A percentile compares a stretch with the other conserved stretches of the same genome.
These are phyloP conservation scores for Metschnikowia hibisci DNA, from an alignment of 805 yeast species.

Conservation along the genomic window DNA sequence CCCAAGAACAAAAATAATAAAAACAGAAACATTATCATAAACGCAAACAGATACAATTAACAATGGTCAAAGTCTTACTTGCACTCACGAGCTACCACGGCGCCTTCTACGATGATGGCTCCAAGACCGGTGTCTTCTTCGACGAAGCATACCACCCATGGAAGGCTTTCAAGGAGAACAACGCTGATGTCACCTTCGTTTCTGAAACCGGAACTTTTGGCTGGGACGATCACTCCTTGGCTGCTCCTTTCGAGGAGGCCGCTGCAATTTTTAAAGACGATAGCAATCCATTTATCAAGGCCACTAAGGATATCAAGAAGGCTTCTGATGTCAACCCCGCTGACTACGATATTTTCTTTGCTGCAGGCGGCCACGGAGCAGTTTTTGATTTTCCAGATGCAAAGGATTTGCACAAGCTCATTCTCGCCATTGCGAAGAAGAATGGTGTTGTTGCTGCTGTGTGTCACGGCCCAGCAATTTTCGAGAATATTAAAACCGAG, in stretches of 20 bases:
- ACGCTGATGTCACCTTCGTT: constrained; percentile 51
- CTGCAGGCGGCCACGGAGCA: constrained; percentile 67
- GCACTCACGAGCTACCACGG: constrained; percentile 43
- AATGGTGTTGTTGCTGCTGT: constrained; percentile 62
- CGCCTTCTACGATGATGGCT: constrained; percentile 52
- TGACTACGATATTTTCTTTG: constrained; percentile 53
- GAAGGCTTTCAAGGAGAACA: constrained; percentile 43
- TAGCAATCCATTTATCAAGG: constrained; percentile 35
- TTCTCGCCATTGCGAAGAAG: constrained; percentile 42
- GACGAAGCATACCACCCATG: constrained; percentile 61
- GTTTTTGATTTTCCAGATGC: constrained; percentile 56
- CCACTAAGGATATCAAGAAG: constrained; percentile 39
- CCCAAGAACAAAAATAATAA: neutral
- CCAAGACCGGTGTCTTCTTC: constrained; percentile 58
- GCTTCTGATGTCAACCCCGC: constrained; percentile 46
- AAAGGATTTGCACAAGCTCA: constrained; percentile 41
- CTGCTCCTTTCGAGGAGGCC: constrained; percentile 41
- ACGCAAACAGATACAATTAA: neutral
- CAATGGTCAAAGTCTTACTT: constrained; percentile 37
- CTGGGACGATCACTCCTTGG: constrained; percentile 54
- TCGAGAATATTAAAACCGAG: constrained; percentile 39
- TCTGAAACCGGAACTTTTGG: constrained; percentile 58
- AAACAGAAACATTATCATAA: neutral
- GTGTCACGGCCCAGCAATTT: constrained; percentile 65
- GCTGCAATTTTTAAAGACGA: constrained; percentile 33